phyloP scores from a whole-genome alignment of 202 grass and related monocot species.

The Zizania palustris region DNA sequence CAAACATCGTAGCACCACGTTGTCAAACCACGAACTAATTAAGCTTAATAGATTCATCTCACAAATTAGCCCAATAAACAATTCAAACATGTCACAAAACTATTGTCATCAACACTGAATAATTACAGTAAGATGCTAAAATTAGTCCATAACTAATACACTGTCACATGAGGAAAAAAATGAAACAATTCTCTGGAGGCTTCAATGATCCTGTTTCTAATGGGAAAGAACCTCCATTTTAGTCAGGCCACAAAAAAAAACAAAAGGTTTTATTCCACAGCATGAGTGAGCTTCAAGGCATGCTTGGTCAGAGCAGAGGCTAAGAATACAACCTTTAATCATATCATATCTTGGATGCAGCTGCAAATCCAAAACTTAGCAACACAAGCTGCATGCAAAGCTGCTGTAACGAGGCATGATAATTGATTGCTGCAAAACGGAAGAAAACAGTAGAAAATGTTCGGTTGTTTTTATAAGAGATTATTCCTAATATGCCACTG shows the following conservation, averaged over 20 bases:
- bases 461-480: too few species aligned
- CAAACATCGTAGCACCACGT: too few species aligned
- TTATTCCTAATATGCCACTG: too few species aligned
- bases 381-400: neutral
- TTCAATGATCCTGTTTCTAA: neutral
- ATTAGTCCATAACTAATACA: too few species aligned
- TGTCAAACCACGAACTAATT: too few species aligned
- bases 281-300: constrained; percentile 23
- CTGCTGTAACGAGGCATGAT: neutral
- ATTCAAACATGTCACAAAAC: too few species aligned
- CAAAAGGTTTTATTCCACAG: neutral
- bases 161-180: neutral
- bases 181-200: neutral
- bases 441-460: neutral
- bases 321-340: neutral
- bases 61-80: too few species aligned
- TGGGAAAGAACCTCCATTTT: neutral
- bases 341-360: neutral
- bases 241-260: neutral
- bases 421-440: neutral
- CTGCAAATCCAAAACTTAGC: neutral
- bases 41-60: too few species aligned
- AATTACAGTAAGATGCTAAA: too few species aligned
- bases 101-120: too few species aligned
- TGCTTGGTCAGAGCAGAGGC: neutral